Percentiles rank a stretch among this genome's conserved stretches.
phyloP scores from a whole-genome alignment of 208 protist species.

The Trypanosoma congolense region DNA sequence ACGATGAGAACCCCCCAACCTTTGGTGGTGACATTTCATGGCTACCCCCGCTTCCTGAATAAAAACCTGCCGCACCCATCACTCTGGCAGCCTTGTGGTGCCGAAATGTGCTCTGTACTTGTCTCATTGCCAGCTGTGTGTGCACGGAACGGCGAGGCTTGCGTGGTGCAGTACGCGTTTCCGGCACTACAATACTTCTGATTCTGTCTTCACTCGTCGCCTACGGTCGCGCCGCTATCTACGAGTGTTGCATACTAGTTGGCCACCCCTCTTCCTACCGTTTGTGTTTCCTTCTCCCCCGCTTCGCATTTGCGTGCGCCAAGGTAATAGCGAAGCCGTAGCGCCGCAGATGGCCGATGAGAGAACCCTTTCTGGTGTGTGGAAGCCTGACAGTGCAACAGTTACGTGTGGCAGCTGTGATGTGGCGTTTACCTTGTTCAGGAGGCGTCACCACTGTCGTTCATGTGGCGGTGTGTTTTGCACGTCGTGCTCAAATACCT shows the following conservation, averaged over 20 bases:
- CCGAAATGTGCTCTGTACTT: no score
- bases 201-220: no score
- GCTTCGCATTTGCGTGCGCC: background rate
- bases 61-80: conserved; percentile 8
- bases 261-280: conserved; percentile 1
- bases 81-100: no score
- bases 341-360: background rate
- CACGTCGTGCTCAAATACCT: conserved; percentile 27
- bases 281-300: conserved; percentile 5
- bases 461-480: conserved; percentile 45
- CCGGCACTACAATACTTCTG: background rate
- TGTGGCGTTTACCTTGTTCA: conserved; percentile 23
- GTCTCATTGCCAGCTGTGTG: no score
- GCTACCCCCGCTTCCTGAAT: conserved; percentile 9
- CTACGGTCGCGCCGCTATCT: no score
- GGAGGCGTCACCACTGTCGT: conserved; percentile 33
- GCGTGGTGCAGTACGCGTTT: background rate
- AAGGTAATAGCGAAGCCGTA: background rate
- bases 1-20: conserved; percentile 3
- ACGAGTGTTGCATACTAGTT: no score
- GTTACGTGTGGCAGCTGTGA: conserved; percentile 29
- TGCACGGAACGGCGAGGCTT: background rate
- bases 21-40: conserved; percentile 26
- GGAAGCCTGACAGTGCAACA: conserved; percentile 27
- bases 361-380: conserved; percentile 16